Evolutionary conservation across 306 rosid genomes (phyloP).

Genomic region (Casuarina glauca): DNA sequence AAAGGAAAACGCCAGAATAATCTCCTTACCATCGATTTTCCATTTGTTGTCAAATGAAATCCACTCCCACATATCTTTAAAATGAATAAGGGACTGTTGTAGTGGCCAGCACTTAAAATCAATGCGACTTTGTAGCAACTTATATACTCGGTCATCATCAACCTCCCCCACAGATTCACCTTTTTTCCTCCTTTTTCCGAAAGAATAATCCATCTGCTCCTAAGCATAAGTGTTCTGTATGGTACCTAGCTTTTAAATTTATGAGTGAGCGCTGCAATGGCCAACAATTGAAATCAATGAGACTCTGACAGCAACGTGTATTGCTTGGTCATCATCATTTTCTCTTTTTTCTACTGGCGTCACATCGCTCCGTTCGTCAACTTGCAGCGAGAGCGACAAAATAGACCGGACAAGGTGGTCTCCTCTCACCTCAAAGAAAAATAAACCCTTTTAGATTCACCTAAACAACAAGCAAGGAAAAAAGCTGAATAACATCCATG

Average conservation of each 20-base stretch:
- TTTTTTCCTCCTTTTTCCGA: not conserved
- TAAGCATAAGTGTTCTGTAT: too few relatives aligned
- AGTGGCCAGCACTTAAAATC: not conserved
- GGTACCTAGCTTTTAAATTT: not conserved
- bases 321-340: constrained; percentile 16
- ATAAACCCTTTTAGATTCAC: not conserved
- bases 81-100: not conserved
- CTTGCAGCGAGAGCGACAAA: not conserved
- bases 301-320: constrained; percentile 5
- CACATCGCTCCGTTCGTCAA: constrained; percentile 8
- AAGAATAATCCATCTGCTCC: too few relatives aligned
- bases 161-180: not conserved
- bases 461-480: not conserved
- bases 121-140: constrained; percentile 1
- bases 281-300: not conserved
- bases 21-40: not conserved
- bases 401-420: not conserved
- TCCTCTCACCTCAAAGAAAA: not conserved
- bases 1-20: not conserved
- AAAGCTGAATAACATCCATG: not conserved
- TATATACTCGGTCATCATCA: constrained; percentile 10
- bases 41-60: constrained; percentile 1
- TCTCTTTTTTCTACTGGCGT: not conserved
- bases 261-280: not conserved
- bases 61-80: constrained; percentile 15